Evolutionary conservation across 1,284 basidiomycete species (phyloP).

Genomic region (Hortiboletus rubellus): DNA sequence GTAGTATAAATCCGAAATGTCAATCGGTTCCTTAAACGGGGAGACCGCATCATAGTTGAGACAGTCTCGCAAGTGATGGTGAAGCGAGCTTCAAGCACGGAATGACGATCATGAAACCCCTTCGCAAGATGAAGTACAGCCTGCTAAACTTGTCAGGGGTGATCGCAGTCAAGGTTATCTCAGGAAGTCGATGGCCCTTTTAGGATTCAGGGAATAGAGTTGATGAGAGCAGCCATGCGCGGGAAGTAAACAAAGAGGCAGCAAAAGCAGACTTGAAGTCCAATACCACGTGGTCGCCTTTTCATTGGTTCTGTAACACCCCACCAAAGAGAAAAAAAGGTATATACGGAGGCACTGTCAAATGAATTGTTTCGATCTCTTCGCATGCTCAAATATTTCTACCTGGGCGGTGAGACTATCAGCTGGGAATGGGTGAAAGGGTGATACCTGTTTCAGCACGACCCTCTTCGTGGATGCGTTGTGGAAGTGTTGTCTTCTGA

Average conservation of each 20-base stretch:
- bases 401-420: slow-evolving; percentile 23
- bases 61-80: slow-evolving; percentile 17
- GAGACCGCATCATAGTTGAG: slow-evolving; percentile 24
- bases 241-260: slow-evolving; percentile 3
- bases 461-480: slow-evolving; percentile 33
- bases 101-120: slow-evolving; percentile 1
- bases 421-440: slow-evolving; percentile 29
- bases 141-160: not conserved
- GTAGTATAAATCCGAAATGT: slow-evolving; percentile 22
- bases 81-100: slow-evolving; percentile 3
- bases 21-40: slow-evolving; percentile 7
- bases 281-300: slow-evolving; percentile 2
- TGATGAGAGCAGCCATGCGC: not conserved
- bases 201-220: slow-evolving; percentile 13
- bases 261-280: not conserved
- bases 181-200: slow-evolving; percentile 7
- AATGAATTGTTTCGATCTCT: slow-evolving; percentile 14
- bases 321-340: slow-evolving; percentile 6
- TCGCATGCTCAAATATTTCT: slow-evolving; percentile 29
- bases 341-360: slow-evolving; percentile 4
- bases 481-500: slow-evolving; percentile 32
- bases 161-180: slow-evolving; percentile 8
- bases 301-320: not conserved
- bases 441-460: slow-evolving; percentile 37
- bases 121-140: slow-evolving; percentile 24